Evolutionary conservation across 78 protist genomes (phyloP).

Genomic region (Chrysochromulina tobinii): DNA sequence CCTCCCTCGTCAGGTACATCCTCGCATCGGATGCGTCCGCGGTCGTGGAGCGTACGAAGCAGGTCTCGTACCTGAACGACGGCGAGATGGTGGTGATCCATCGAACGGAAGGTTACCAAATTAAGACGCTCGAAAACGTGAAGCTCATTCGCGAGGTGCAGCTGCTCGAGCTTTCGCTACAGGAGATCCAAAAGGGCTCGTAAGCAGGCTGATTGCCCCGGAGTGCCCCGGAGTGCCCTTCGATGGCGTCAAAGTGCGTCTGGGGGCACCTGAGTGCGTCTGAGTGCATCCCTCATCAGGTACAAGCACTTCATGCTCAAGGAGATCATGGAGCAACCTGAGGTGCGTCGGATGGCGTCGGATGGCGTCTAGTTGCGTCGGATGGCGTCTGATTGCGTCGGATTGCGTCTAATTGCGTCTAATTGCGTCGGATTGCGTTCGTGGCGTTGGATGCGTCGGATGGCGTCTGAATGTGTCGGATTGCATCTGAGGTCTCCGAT

Average conservation of each 20-base stretch:
- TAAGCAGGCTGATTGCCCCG: too few relatives aligned
- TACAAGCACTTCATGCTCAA: conserved; percentile 92
- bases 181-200: conserved; percentile 63
- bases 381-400: too few relatives aligned
- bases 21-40: conserved; percentile 79
- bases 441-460: too few relatives aligned
- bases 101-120: not conserved
- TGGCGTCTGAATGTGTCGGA: too few relatives aligned
- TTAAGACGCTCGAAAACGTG: conserved; percentile 3
- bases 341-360: conserved; percentile 9
- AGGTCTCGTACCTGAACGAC: conserved; percentile 75
- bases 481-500: not conserved
- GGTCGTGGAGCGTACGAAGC: conserved; percentile 75
- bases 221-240: too few relatives aligned
- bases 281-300: too few relatives aligned
- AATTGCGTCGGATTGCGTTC: too few relatives aligned
- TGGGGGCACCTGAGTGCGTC: too few relatives aligned
- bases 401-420: too few relatives aligned
- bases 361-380: too few relatives aligned
- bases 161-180: conserved; percentile 34
- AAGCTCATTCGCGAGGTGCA: not conserved
- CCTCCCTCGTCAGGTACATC: conserved; percentile 20
- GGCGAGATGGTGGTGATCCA: conserved; percentile 54
- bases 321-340: conserved; percentile 97
- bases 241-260: too few relatives aligned